phyloP scores from a whole-genome alignment of 2,329 filamentous ascomycete genomes.

The Beauveria medogensis region DNA sequence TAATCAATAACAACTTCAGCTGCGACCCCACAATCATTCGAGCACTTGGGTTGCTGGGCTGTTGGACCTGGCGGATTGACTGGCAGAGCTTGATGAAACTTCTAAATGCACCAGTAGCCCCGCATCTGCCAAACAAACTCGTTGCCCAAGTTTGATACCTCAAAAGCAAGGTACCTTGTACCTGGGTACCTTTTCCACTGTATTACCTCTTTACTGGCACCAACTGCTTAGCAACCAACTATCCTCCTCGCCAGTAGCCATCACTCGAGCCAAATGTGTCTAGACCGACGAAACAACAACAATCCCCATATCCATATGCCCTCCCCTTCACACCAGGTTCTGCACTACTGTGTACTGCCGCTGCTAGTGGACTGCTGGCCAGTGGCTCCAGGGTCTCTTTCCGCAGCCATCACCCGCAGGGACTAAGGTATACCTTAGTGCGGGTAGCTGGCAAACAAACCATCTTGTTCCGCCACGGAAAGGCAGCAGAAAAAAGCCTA shows the following conservation, averaged over 20 bases:
- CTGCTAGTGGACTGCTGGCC: background rate
- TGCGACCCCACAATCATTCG: too few species aligned
- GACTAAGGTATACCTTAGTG: background rate
- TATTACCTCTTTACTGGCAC: background rate
- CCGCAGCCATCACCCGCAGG: background rate
- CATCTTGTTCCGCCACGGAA: background rate
- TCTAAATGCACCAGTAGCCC: background rate
- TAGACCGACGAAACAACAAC: background rate
- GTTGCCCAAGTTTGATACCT: background rate
- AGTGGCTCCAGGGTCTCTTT: background rate
- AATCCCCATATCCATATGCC: background rate
- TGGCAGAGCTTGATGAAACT: too few species aligned
- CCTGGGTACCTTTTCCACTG: background rate
- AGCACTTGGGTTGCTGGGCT: background rate
- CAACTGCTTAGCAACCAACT: background rate
- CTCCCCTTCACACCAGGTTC: background rate
- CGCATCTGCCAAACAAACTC: background rate
- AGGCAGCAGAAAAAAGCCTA: background rate
- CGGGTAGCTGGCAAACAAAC: conserved; percentile 5
- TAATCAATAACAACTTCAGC: too few species aligned
- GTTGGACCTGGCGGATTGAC: background rate
- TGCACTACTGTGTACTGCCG: background rate
- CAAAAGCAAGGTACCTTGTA: background rate
- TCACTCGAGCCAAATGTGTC: background rate
- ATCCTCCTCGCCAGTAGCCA: background rate